phyloP scores from a whole-genome alignment of 1,139 yeast species.

The Yamadazyma songkhlaensis region DNA sequence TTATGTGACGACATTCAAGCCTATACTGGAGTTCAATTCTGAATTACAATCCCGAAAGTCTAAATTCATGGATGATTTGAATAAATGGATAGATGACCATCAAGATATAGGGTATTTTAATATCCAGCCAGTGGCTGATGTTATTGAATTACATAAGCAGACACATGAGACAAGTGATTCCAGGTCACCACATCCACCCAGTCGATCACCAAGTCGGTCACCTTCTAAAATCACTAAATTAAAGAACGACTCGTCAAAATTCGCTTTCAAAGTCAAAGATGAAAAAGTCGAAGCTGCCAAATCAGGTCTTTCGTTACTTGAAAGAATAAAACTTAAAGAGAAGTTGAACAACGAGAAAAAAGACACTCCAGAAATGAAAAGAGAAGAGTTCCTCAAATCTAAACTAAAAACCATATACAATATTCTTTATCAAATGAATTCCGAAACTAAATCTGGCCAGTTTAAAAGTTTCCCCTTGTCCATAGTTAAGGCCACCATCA shows the following conservation, averaged over 20 bases:
- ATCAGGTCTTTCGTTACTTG: slow-evolving; percentile 38
- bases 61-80: slow-evolving; percentile 55
- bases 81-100: slow-evolving; percentile 53
- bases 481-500: slow-evolving; percentile 25
- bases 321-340: slow-evolving; percentile 40
- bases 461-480: slow-evolving; percentile 21
- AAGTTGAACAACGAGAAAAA: slow-evolving; percentile 16
- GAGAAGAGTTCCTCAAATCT: slow-evolving; percentile 35
- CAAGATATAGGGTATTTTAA: slow-evolving; percentile 10
- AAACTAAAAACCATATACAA: slow-evolving; percentile 41
- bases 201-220: slow-evolving; percentile 2
- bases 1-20: slow-evolving; percentile 10
- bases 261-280: slow-evolving; percentile 25
- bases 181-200: too few species aligned
- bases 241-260: slow-evolving; percentile 31
- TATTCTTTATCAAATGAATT: slow-evolving; percentile 29
- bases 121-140: slow-evolving; percentile 5
- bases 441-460: slow-evolving; percentile 6
- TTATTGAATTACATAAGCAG: slow-evolving; percentile 8
- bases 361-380: slow-evolving; percentile 32
- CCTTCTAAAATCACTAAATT: slow-evolving; percentile 22
- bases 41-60: slow-evolving; percentile 36
- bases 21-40: slow-evolving; percentile 10
- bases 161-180: too few species aligned
- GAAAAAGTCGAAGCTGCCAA: slow-evolving; percentile 19